Evolutionary conservation across 192 early-diverging fungal genomes (phyloP), one percentile per base, ranked within the genome.

Genomic region (Umbelopsis ramanniana): DNA sequence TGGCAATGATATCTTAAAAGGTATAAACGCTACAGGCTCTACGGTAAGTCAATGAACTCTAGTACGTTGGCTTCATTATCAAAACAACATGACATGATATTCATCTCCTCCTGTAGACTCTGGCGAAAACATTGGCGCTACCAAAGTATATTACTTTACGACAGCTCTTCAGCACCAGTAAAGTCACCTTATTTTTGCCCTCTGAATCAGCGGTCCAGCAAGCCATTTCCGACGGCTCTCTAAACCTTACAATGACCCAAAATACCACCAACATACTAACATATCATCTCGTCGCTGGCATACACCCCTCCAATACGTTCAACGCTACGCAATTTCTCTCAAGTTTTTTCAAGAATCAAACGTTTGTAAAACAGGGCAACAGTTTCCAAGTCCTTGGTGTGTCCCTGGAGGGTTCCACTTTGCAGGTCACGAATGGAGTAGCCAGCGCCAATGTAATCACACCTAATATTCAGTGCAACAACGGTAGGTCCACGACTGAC

Each of bases 141-240:
- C 35, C 52, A 22, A 52, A 53, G 22, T 70, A 54, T 12, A 33
- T 33, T 21, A 15, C 69, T 17, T 17, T 70, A 12, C 69, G 54
- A 21, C 29, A 52, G 15, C 54, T 12, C 43, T 22, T 54, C 21
- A 38, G 9, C 52, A 54, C 52, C n/a, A 43, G 35, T 17, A 35
- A 70, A 17, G 53, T 73, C 21, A 73, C 63, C 11, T 37, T 73
- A 43, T 73, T 73, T 50, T 52, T 73, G 29, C 72, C 72, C 14
- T 46, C 54, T 10, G 72, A 73, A 21, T 15, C 48, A 22, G 72
- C 72, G 12, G 26, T 73, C 15, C 46, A 66, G 35, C 37, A 37
- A 48, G 66, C 72, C 9, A 8, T 73, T 21, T 38, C 50, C 11
- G 52, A 47, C 24, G 72, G 66, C 6, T 23, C 48, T 15, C 66